Conservation (phyloP, 768 basidiomycete genomes). For the Tylopilus intermedius region DNA sequence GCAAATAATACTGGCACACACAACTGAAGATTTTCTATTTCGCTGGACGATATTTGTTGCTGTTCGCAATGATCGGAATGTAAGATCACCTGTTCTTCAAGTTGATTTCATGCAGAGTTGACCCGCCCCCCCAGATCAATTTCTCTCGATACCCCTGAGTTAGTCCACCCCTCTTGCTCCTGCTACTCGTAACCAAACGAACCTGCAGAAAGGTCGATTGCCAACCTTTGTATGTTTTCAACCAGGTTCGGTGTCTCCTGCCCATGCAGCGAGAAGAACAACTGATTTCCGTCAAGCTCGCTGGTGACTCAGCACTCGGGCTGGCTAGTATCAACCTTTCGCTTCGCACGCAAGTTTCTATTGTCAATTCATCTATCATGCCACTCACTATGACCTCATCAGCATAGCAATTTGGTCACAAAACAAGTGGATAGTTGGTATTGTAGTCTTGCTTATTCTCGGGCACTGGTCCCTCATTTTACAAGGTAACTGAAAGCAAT, state of each 20-base stretch:
- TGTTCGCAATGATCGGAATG: slow-evolving; percentile 47
- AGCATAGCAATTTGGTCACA: slow-evolving; percentile 66
- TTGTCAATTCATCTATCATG: not conserved
- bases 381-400: slow-evolving; percentile 12
- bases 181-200: not conserved
- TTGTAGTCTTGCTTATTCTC: slow-evolving; percentile 51
- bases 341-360: slow-evolving; percentile 37
- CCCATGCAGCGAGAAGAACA: not conserved
- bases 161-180: not conserved
- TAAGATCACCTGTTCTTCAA: slow-evolving; percentile 16
- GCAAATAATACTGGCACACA: not conserved
- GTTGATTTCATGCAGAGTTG: not conserved
- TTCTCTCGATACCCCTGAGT: slow-evolving; percentile 35
- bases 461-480: slow-evolving; percentile 71
- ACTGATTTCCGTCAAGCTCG: slow-evolving; percentile 27
- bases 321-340: slow-evolving; percentile 46
- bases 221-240: slow-evolving; percentile 44
- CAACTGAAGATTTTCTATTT: slow-evolving; percentile 40
- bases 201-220: slow-evolving; percentile 36
- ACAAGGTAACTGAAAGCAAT: slow-evolving; percentile 41
- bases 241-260: slow-evolving; percentile 32
- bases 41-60: slow-evolving; percentile 39
- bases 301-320: slow-evolving; percentile 41
- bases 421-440: slow-evolving; percentile 45
- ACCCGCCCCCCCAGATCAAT: slow-evolving; percentile 18